A percentile compares a stretch with the other conserved stretches of the same genome.
These are phyloP conservation scores for Pigoraptor vietnamica DNA, from an alignment of 78 protist genomes.

Conservation along the genomic window DNA sequence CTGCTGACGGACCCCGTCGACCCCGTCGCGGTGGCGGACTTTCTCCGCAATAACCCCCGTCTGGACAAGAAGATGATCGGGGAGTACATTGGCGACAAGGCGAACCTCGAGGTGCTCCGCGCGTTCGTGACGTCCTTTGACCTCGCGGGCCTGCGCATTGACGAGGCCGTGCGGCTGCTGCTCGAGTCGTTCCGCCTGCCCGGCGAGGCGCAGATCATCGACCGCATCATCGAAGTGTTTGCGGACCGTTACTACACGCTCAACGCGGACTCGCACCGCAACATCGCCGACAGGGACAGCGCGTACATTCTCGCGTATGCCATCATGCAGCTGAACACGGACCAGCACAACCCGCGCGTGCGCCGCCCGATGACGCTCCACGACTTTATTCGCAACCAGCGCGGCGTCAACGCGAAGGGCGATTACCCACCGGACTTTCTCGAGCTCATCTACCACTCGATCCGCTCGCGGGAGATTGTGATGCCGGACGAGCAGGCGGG, in stretches of 20 bases:
- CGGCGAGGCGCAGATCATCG: slow-evolving; percentile 83
- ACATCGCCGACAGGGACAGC: slow-evolving; percentile 29
- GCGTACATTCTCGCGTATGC: slow-evolving; percentile 58
- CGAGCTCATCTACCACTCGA: slow-evolving; percentile 2
- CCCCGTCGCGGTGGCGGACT: not conserved
- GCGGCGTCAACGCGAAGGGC: slow-evolving; percentile 37
- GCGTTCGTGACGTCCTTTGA: slow-evolving; percentile 52
- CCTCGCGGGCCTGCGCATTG: slow-evolving; percentile 19
- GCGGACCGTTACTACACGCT: not conserved
- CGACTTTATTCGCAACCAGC: slow-evolving; percentile 13
- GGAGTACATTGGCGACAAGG: slow-evolving; percentile 22
- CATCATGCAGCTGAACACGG: slow-evolving; percentile 79
- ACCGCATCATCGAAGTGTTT: slow-evolving; percentile 56
- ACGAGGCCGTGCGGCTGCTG: slow-evolving; percentile 42
- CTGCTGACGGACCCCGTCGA: slow-evolving; percentile 8
- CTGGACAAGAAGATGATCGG: slow-evolving; percentile 48
- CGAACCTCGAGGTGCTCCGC: not conserved
- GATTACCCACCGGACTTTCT: slow-evolving; percentile 32
- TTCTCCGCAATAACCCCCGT: slow-evolving; percentile 17
- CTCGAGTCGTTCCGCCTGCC: slow-evolving; percentile 51
- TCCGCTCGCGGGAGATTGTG: slow-evolving; percentile 20
- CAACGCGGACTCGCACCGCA: not conserved
- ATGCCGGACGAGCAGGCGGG: slow-evolving; percentile 30
- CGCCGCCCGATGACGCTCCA: slow-evolving; percentile 26
- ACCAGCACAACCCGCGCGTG: slow-evolving; percentile 46